phyloP scores from a whole-genome alignment of 805 yeast species.

The Metschnikowia sp. region DNA sequence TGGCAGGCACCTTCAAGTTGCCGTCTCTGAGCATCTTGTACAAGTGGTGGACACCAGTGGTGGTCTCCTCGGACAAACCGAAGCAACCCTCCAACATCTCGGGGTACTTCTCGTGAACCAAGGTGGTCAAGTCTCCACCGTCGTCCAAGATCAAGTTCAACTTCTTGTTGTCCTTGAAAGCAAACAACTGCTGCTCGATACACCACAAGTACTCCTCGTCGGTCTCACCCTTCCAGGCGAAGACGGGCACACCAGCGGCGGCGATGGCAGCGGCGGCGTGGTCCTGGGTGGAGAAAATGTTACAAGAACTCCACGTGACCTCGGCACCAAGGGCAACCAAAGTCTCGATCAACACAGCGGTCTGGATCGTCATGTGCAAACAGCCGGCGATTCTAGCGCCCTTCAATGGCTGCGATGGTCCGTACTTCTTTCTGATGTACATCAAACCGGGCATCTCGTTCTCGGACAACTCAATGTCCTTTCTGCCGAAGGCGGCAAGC shows the following conservation, averaged over 20 bases:
- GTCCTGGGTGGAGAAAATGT: conserved; percentile 99
- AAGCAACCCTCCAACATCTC: conserved; percentile 92
- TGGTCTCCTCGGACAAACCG: conserved; percentile 98
- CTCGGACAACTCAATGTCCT: conserved; percentile 97
- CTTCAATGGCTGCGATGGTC: conserved; percentile 86
- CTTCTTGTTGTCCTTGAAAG: conserved; percentile 94
- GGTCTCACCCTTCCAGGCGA: conserved; percentile 99
- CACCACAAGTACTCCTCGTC: conserved; percentile 99
- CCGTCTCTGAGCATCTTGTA: conserved; percentile 93
- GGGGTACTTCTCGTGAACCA: conserved; percentile 97
- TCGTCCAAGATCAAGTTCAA: conserved; percentile 97
- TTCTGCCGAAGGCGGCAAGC: conserved; percentile 99
- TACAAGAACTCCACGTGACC: conserved; percentile 99
- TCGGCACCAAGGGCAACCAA: conserved; percentile 97
- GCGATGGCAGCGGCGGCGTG: conserved; percentile 99
- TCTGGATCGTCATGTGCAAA: conserved; percentile 98
- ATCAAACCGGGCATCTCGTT: conserved; percentile 99
- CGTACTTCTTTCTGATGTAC: conserved; percentile 94
- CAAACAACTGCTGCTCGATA: conserved; percentile 97
- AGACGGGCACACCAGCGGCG: conserved; percentile 98
- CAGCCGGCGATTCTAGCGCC: conserved; percentile 99
- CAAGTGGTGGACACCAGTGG: conserved; percentile 99
- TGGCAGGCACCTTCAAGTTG: conserved; percentile 94
- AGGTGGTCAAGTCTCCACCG: conserved; percentile 97
- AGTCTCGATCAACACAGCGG: conserved; percentile 98